Percentiles rank a stretch among this genome's conserved stretches.
Conservation (phyloP, 1,284 basidiomycete species). For the Trichosporon sp. region DNA sequence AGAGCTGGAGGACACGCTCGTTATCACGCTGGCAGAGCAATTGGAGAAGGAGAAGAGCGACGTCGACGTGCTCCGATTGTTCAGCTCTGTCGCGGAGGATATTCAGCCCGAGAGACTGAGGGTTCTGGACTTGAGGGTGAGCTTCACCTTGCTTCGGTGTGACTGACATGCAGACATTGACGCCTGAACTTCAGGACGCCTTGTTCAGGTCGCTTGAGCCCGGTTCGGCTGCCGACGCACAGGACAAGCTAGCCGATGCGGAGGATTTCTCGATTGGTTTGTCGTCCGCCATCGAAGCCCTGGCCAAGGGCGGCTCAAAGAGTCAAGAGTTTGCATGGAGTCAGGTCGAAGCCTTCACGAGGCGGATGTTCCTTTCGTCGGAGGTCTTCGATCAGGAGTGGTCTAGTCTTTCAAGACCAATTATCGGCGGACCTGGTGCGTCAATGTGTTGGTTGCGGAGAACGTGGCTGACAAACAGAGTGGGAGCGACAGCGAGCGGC, state of each 20-base stretch:
- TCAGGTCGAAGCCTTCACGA: slow-evolving; percentile 30
- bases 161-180: slow-evolving; percentile 18
- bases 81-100: slow-evolving; percentile 30
- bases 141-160: background rate
- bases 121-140: slow-evolving; percentile 37
- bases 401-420: slow-evolving; percentile 15
- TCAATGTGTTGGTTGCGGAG: background rate
- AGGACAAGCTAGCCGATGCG: slow-evolving; percentile 15
- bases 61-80: slow-evolving; percentile 22
- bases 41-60: slow-evolving; percentile 22
- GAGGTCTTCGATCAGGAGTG: slow-evolving; percentile 23
- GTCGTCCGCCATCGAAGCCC: slow-evolving; percentile 30
- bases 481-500: slow-evolving; percentile 39
- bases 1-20: slow-evolving; percentile 40
- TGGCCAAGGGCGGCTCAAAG: slow-evolving; percentile 32
- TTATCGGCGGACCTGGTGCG: slow-evolving; percentile 21
- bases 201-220: slow-evolving; percentile 25
- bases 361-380: slow-evolving; percentile 29
- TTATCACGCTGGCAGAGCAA: slow-evolving; percentile 31
- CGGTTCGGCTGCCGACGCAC: background rate
- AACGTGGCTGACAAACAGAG: slow-evolving; percentile 19
- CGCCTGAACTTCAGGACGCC: slow-evolving; percentile 23
- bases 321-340: slow-evolving; percentile 32
- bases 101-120: slow-evolving; percentile 31
- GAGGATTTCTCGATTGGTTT: slow-evolving; percentile 28